Evolutionary conservation across 2,329 filamentous ascomycete genomes (phyloP).

Genomic region (Cordyceps militaris): DNA sequence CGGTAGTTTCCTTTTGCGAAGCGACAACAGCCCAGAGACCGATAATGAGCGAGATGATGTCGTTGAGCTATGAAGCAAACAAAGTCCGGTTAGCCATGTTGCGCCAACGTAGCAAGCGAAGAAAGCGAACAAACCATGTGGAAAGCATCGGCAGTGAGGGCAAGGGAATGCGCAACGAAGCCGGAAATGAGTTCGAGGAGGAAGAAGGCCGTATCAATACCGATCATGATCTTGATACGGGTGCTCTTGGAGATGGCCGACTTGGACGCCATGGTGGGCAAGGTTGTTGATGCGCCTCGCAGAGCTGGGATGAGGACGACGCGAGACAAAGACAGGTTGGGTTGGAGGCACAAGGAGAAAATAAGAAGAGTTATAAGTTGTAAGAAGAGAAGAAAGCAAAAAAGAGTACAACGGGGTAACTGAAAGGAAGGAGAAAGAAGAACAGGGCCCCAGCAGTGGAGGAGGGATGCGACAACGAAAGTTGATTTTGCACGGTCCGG

Average conservation of each 20-base stretch:
- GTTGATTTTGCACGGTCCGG: not conserved
- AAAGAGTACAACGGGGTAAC: not conserved
- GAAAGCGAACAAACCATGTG: conserved; percentile 66
- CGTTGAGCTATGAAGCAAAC: conserved; percentile 61
- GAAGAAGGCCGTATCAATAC: conserved; percentile 85
- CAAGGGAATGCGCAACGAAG: conserved; percentile 82
- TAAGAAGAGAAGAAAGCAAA: not conserved
- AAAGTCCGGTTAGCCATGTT: conserved; percentile 10
- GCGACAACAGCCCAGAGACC: conserved; percentile 93
- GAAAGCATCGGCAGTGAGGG: conserved; percentile 92
- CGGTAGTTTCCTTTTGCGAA: conserved; percentile 75
- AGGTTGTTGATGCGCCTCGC: conserved; percentile 9
- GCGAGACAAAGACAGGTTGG: not conserved
- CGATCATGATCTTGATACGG: conserved; percentile 87
- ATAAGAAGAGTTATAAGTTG: not conserved
- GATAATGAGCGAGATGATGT: conserved; percentile 89
- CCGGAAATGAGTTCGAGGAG: conserved; percentile 79
- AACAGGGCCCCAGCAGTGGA: not conserved
- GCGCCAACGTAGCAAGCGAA: not conserved
- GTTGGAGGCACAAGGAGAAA: not conserved
- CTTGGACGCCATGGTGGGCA: conserved; percentile 20
- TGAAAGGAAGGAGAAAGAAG: not conserved
- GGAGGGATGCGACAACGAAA: not conserved
- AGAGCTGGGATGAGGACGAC: not conserved
- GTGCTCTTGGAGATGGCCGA: conserved; percentile 92